Evolutionary conservation across 2,329 filamentous ascomycete species (phyloP), one percentile per base, ranked within the genome.

Genomic region (Paecilomyces formosus): DNA sequence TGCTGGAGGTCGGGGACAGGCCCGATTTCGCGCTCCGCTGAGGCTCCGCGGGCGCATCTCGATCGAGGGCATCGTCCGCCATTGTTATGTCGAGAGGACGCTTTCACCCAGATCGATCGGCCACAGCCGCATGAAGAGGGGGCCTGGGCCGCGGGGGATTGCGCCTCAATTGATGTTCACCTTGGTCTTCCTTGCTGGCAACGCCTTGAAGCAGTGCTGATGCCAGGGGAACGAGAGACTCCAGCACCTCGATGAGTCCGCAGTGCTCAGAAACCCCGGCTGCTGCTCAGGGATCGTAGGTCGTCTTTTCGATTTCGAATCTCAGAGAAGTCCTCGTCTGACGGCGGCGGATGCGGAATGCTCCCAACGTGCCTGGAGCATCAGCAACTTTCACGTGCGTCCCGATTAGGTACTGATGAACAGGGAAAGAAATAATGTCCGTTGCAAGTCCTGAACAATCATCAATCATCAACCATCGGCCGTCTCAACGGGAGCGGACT

Each of bases 21-120:
- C 57, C 54, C 30, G 54, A 55, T 31, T n/a, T 30, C 21, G 51
- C 35, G 53, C 18, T 55, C 54, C 21, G 54, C 22, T 62, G 65
- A 66, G 64, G 64, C 66, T 63, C 60, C 64, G 68, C 64, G 64
- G 65, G 65, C 60, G 57, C 55, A 22, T 56, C 61, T 55, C 33
- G 56, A 59, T 57, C 52, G 28, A 61, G 56, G 57, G 61, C 62
- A 58, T 68, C 62, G 59, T 70, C 66, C 62, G 63, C 65, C 65
- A 67, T 69, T 59, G 59, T 63, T 57, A 57, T 60, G 53, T 56
- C 59, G 55, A 30, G 58, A 63, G 57, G 55, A 59, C 58, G 54
- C 50, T 59, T 56, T 56, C 31, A 61, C 56, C 57, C 51, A 56
- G 55, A 28, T 60, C 56, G 24, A 60, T 55, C 28, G 58, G 55